A percentile compares a stretch with the other conserved stretches of the same genome.
These are phyloP conservation scores for Choiromyces venosus DNA, from an alignment of 495 filamentous ascomycete genomes.

Conservation along the genomic window DNA sequence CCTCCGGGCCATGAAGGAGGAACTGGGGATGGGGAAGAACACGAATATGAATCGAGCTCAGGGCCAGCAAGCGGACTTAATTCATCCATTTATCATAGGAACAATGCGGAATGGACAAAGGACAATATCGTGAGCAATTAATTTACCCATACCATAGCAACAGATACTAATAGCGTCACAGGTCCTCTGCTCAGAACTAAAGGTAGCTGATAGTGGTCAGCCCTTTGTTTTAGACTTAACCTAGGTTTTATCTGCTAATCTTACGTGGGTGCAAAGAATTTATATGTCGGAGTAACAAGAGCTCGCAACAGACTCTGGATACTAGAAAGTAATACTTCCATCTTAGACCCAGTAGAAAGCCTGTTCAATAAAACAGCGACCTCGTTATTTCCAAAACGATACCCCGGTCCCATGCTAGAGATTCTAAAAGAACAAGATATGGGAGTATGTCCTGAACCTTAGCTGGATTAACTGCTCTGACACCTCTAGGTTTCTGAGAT, in stretches of 20 bases:
- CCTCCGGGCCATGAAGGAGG: too few relatives aligned
- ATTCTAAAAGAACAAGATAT: constrained; percentile 12
- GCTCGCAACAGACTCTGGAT: constrained; percentile 23
- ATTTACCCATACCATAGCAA: background rate
- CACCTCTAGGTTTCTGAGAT: constrained; percentile 6
- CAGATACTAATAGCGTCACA: background rate
- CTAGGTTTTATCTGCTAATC: background rate
- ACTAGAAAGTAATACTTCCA: constrained; percentile 12
- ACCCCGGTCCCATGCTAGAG: constrained; percentile 16
- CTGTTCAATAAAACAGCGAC: constrained; percentile 13
- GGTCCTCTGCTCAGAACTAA: constrained; percentile 26
- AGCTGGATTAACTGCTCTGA: constrained; percentile 1
- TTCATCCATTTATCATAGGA: too few relatives aligned
- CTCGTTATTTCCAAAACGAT: background rate
- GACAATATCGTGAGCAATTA: constrained; percentile 8
- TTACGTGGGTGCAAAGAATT: constrained; percentile 5
- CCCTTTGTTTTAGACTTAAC: background rate
- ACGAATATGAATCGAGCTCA: too few relatives aligned
- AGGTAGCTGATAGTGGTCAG: constrained; percentile 10
- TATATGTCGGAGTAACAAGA: constrained; percentile 25
- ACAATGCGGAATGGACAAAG: constrained; percentile 7
- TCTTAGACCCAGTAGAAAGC: constrained; percentile 5
- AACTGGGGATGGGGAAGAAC: too few relatives aligned
- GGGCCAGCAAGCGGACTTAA: too few relatives aligned
- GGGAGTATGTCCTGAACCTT: background rate